phyloP scores from a whole-genome alignment of 2,329 filamentous ascomycete genomes.

The Coleophoma crateriformis region DNA sequence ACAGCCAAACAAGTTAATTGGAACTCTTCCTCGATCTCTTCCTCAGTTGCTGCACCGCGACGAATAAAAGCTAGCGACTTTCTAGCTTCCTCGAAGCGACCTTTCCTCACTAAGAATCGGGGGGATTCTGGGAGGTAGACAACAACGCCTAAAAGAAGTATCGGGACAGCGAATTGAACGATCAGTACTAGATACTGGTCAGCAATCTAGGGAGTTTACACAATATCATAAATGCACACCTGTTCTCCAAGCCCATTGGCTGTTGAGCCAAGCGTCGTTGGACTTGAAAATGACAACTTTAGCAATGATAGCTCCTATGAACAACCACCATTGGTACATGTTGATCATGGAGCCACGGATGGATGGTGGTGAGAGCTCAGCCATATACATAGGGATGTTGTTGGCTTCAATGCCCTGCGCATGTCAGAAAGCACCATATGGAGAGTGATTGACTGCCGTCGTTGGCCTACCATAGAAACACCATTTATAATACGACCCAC shows the following conservation, averaged over 20 bases:
- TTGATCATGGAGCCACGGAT: not conserved
- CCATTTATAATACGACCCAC: not conserved
- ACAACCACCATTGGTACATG: not conserved
- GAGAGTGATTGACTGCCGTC: too few relatives aligned
- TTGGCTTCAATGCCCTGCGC: not conserved
- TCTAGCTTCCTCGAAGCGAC: slow-evolving; percentile 59
- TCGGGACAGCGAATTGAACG: not conserved
- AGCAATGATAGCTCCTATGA: not conserved
- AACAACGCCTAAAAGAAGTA: not conserved
- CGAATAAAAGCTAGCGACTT: slow-evolving; percentile 60
- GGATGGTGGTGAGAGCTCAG: not conserved
- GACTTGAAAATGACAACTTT: not conserved
- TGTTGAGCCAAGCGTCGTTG: not conserved
- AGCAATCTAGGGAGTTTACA: not conserved
- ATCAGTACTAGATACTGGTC: not conserved
- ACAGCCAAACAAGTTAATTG: not conserved
- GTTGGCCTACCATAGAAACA: not conserved
- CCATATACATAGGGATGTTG: not conserved
- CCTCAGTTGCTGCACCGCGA: slow-evolving; percentile 32
- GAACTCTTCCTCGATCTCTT: not conserved
- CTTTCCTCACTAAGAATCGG: slow-evolving; percentile 60
- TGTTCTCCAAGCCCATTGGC: not conserved
- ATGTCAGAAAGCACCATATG: not conserved
- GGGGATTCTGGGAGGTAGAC: slow-evolving; percentile 64
- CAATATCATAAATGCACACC: not conserved